phyloP scores from a whole-genome alignment of 2,329 filamentous ascomycete species.

The Cladosporium colombiae region DNA sequence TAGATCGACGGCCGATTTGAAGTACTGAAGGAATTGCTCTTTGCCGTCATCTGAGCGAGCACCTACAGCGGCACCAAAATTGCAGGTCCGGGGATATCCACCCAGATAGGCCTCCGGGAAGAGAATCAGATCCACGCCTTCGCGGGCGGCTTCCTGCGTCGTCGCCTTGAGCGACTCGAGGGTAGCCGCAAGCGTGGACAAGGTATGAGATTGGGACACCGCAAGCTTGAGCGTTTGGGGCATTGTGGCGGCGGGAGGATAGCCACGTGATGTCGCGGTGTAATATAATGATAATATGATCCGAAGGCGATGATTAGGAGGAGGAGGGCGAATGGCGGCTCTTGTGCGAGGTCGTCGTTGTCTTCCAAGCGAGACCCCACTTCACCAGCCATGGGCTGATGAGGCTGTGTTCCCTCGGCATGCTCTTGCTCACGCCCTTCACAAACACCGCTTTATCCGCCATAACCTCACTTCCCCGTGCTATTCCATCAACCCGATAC shows the following conservation, averaged over 20 bases:
- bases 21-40: constrained; percentile 82
- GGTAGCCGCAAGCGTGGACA: constrained; percentile 56
- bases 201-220: constrained; percentile 51
- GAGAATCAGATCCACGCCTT: constrained; percentile 68
- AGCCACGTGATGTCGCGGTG: constrained; percentile 7
- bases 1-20: constrained; percentile 75
- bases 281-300: background rate
- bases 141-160: constrained; percentile 62
- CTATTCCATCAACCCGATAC: background rate
- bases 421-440: background rate
- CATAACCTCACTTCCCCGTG: constrained; percentile 7
- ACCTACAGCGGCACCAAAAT: constrained; percentile 75
- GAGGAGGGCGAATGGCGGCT: background rate
- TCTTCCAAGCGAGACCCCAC: constrained; percentile 7
- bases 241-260: background rate
- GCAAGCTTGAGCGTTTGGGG: constrained; percentile 48
- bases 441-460: constrained; percentile 12
- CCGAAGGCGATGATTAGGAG: background rate
- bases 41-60: constrained; percentile 67
- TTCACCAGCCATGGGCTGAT: background rate
- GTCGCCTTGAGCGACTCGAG: constrained; percentile 65
- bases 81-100: constrained; percentile 81
- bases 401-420: constrained; percentile 7
- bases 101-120: constrained; percentile 92
- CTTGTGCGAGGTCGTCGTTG: background rate